Evolutionary conservation across 768 basidiomycete species (phyloP), one percentile per base, ranked within the genome.

Genomic region (Boletus vermiculosoides): DNA sequence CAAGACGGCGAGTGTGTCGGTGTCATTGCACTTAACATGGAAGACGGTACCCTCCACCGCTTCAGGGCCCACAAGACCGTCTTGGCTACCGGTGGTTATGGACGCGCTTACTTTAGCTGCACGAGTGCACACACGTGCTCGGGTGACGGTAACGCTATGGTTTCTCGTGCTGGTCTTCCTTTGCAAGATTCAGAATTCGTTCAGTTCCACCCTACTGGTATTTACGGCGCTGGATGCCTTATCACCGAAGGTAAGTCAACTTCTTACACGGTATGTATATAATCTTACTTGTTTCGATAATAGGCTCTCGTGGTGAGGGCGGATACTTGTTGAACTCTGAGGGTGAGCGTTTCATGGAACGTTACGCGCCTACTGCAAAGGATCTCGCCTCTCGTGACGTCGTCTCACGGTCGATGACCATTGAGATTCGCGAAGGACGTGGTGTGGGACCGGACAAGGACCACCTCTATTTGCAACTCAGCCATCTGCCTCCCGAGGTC

Each of bases 171-270:
- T 28, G 97, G 97, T 33, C 80, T 99, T 52, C 97, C 97, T 52
- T 80, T 98, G 44, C 97, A 98, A 77, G 97, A 99, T 76, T 74
- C 90, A 58, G 97, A 99, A 75, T 99, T 99, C 71, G 95, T 98
- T n/a, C 97, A 99, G 73, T 99, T 99, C 92, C 97, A 98, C 74
- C 97, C 97, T 3, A 98, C 97, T 45, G 97, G 97, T 76, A 98
- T 99, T 68, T 99, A 98, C 71, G 97, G 97, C 63, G 96, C 97
- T 66, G 97, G 97, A 47, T 99, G 97, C 76, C 82, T 99, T 63
- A 99, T 99, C 71, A 98, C 96, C 13, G 96, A 98, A 81, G 95
- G 94, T 91, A 59, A 52, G 75, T 67, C 23, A 34, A 31, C 22
- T 34, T 45, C 25, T 50, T 49, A 18, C 49, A 41, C 12, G 22